These are phyloP conservation scores for Dionaea muscipula DNA, from an alignment of 179 eudicot genomes.

Conservation along the genomic window DNA sequence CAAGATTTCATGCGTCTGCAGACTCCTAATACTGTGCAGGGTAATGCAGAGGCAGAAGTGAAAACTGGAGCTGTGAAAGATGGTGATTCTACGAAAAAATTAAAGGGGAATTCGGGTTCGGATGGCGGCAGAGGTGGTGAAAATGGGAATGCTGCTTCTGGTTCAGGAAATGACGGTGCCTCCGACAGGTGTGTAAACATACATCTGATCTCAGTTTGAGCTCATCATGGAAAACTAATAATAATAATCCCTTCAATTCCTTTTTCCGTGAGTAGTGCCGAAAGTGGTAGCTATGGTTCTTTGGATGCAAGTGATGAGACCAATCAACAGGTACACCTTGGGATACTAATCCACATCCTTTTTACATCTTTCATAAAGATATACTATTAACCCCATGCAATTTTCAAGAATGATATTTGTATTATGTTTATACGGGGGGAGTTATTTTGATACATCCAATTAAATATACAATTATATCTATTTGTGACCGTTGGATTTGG, in stretches of 20 bases:
- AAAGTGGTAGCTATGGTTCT: slow-evolving; percentile 84
- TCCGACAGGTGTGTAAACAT: slow-evolving; percentile 49
- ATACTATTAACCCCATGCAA: background rate
- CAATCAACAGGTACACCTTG: slow-evolving; percentile 26
- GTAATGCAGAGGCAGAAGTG: slow-evolving; percentile 43
- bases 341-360: background rate
- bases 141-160: slow-evolving; percentile 60
- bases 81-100: slow-evolving; percentile 33
- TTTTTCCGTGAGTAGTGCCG: slow-evolving; percentile 37
- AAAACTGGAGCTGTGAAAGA: slow-evolving; percentile 48
- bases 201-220: background rate
- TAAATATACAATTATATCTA: too few species aligned
- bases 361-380: background rate
- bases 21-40: slow-evolving; percentile 35
- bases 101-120: slow-evolving; percentile 40
- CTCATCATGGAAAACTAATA: background rate
- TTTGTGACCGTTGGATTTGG: too few species aligned
- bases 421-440: too few species aligned
- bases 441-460: too few species aligned
- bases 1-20: slow-evolving; percentile 14
- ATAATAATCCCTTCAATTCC: background rate
- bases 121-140: slow-evolving; percentile 44
- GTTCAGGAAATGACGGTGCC: slow-evolving; percentile 86
- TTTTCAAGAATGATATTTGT: background rate
- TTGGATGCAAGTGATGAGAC: slow-evolving; percentile 80